Evolutionary conservation across 441 rosid genomes (phyloP).

Genomic region (Brassica hybrid): DNA sequence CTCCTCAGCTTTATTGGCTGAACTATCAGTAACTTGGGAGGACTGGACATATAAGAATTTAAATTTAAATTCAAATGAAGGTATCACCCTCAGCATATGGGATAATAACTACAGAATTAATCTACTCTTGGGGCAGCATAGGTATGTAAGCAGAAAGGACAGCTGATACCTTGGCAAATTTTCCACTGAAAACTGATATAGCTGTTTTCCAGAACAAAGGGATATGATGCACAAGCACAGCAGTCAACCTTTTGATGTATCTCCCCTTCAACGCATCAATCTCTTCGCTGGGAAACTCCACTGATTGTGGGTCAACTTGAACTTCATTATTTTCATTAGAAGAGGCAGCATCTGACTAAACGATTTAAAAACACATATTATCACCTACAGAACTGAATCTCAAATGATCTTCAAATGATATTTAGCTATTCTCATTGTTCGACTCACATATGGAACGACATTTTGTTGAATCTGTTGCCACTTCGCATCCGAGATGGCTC

Average conservation of each 20-base stretch:
- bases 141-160: constrained; percentile 13
- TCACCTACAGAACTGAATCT: constrained; percentile 25
- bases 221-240: constrained; percentile 82
- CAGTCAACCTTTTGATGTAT: constrained; percentile 82
- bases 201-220: constrained; percentile 97
- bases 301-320: constrained; percentile 58
- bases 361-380: constrained; percentile 34
- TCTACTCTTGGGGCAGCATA: constrained; percentile 19
- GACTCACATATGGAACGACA: constrained; percentile 70
- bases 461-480: constrained; percentile 92
- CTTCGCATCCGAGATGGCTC: constrained; percentile 83
- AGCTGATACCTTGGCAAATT: constrained; percentile 85
- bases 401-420: background rate
- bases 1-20: constrained; percentile 77
- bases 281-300: constrained; percentile 75
- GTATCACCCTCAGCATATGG: constrained; percentile 3
- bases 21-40: constrained; percentile 77
- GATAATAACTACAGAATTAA: constrained; percentile 8
- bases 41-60: constrained; percentile 59
- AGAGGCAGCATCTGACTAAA: constrained; percentile 64
- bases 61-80: constrained; percentile 14
- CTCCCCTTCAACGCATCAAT: constrained; percentile 86
- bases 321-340: constrained; percentile 51
- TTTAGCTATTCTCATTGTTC: constrained; percentile 27
- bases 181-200: constrained; percentile 88